Evolutionary conservation across 805 yeast genomes (phyloP).

Genomic region (Candida koratica): DNA sequence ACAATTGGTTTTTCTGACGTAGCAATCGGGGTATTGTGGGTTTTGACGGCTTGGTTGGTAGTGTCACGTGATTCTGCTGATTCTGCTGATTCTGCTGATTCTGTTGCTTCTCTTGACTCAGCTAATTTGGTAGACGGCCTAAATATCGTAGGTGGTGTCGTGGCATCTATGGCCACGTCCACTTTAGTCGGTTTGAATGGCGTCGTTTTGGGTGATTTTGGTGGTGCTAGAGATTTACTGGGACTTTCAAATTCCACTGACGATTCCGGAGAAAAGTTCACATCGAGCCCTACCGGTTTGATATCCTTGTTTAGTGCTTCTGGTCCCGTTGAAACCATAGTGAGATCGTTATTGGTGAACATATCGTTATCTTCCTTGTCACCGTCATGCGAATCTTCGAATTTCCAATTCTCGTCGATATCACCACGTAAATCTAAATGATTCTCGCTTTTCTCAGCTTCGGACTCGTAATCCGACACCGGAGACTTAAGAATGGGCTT

Average conservation of each 20-base stretch:
- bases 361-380: constrained; percentile 36
- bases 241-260: constrained; percentile 12
- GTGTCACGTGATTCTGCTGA: constrained; percentile 5
- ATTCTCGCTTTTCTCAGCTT: background rate
- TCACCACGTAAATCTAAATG: constrained; percentile 23
- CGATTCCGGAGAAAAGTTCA: constrained; percentile 16
- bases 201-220: constrained; percentile 18
- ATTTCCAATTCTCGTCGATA: constrained; percentile 35
- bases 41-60: constrained; percentile 2
- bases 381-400: constrained; percentile 38
- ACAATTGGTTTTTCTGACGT: constrained; percentile 4
- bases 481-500: constrained; percentile 8
- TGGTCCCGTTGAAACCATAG: constrained; percentile 6
- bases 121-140: too few species aligned
- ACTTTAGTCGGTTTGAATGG: constrained; percentile 10
- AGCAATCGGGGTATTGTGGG: background rate
- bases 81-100: too few species aligned
- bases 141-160: constrained; percentile 17
- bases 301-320: background rate
- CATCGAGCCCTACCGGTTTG: constrained; percentile 6
- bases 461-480: background rate
- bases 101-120: constrained; percentile 10
- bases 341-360: constrained; percentile 21
- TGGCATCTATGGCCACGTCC: constrained; percentile 19
- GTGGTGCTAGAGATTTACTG: constrained; percentile 11